These are phyloP conservation scores for Podospora tetraspora DNA, from an alignment of 495 filamentous ascomycete genomes.

Conservation along the genomic window DNA sequence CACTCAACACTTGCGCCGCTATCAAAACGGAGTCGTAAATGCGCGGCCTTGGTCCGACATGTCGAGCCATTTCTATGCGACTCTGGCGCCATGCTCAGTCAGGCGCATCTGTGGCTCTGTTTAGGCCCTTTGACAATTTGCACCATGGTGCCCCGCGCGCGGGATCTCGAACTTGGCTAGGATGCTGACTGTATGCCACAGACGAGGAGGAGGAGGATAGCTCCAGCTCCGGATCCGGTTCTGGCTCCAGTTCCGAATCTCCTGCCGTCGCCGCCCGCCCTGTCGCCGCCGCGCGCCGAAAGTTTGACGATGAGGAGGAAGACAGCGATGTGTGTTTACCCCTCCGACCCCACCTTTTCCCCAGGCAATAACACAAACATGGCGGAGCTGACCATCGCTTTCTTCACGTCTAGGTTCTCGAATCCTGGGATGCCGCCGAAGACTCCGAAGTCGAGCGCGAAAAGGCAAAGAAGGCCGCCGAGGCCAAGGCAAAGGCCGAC, in stretches of 20 bases:
- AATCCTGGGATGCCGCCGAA: slow-evolving; percentile 95
- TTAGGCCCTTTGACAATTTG: neutral
- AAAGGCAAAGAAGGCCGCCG: slow-evolving; percentile 81
- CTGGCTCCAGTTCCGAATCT: slow-evolving; percentile 54
- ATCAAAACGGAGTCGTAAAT: neutral
- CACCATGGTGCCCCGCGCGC: neutral
- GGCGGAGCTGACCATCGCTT: neutral
- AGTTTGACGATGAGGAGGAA: slow-evolving; percentile 91
- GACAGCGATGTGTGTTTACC: slow-evolving; percentile 69
- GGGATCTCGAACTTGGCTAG: neutral
- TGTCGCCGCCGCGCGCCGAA: slow-evolving; percentile 34
- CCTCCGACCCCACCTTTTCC: neutral
- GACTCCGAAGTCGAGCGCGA: slow-evolving; percentile 96
- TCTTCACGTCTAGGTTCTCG: slow-evolving; percentile 61
- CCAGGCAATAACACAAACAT: slow-evolving; percentile 1
- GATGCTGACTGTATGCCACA: slow-evolving; percentile 36
- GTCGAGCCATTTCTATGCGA: neutral
- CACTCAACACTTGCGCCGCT: neutral
- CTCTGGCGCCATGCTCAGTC: neutral
- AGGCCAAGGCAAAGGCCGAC: slow-evolving; percentile 82
- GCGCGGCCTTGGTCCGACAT: neutral
- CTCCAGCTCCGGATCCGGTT: slow-evolving; percentile 52
- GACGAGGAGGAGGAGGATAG: slow-evolving; percentile 66
- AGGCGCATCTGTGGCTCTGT: neutral
- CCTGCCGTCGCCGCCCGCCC: slow-evolving; percentile 49